These are phyloP conservation scores for Phylloporus sp. DNA, from an alignment of 768 basidiomycete genomes.

Conservation along the genomic window DNA sequence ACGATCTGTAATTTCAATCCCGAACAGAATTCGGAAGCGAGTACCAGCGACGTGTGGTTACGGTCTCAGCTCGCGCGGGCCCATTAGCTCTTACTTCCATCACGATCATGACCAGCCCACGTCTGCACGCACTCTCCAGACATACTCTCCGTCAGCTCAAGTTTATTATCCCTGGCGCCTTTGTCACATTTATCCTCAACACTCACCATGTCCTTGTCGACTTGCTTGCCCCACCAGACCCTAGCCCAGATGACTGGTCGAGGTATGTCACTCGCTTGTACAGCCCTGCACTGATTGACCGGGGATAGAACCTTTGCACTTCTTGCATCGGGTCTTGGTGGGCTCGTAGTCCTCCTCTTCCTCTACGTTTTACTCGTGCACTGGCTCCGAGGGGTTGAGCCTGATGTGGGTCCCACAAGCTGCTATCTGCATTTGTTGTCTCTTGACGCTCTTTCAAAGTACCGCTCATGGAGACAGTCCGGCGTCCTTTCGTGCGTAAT, in stretches of 20 bases:
- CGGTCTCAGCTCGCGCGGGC: slow-evolving; percentile 7
- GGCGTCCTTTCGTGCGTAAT: slow-evolving; percentile 63
- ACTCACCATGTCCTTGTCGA: slow-evolving; percentile 48
- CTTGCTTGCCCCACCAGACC: slow-evolving; percentile 29
- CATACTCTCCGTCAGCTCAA: slow-evolving; percentile 69
- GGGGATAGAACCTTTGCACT: slow-evolving; percentile 47
- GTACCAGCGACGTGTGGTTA: slow-evolving; percentile 6
- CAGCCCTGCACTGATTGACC: slow-evolving; percentile 3
- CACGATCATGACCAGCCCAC: slow-evolving; percentile 19
- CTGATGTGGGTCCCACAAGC: slow-evolving; percentile 53
- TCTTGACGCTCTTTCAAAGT: slow-evolving; percentile 39
- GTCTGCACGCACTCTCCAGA: slow-evolving; percentile 27
- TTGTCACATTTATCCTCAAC: slow-evolving; percentile 56
- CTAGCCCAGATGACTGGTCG: slow-evolving; percentile 43
- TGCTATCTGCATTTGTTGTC: background rate
- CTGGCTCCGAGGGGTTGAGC: slow-evolving; percentile 60
- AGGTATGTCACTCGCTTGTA: slow-evolving; percentile 33
- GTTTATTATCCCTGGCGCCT: slow-evolving; percentile 66
- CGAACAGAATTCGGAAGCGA: slow-evolving; percentile 1
- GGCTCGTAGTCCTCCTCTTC: slow-evolving; percentile 64
- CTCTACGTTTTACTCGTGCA: slow-evolving; percentile 66
- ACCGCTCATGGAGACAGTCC: slow-evolving; percentile 69
- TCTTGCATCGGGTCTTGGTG: slow-evolving; percentile 48
- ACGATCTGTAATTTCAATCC: background rate
- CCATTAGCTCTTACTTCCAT: background rate